phyloP scores from a whole-genome alignment of 163 green algal species.

The Trebouxia gelatinosa region DNA sequence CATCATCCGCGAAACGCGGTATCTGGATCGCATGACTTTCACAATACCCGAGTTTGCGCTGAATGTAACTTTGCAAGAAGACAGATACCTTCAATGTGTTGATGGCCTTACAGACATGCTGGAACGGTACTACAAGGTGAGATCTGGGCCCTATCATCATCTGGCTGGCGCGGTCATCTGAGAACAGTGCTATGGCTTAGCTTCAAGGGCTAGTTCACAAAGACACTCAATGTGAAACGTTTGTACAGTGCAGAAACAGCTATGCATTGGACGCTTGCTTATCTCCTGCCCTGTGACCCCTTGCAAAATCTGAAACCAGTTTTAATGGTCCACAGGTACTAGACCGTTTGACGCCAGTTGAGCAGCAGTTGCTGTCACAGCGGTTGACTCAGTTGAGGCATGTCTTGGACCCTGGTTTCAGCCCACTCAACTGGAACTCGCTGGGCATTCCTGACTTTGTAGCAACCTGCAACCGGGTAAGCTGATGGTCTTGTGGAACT shows the following conservation, averaged over 20 bases:
- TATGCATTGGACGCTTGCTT: background rate
- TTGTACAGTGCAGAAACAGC: background rate
- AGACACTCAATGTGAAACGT: background rate
- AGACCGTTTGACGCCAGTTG: conserved; percentile 55
- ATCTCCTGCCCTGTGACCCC: no score
- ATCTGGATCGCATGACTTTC: conserved; percentile 87
- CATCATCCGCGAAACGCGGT: conserved; percentile 82
- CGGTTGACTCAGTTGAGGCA: conserved; percentile 70
- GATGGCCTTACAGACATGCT: conserved; percentile 75
- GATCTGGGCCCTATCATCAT: background rate
- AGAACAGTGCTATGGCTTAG: background rate
- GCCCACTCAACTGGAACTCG: conserved; percentile 91
- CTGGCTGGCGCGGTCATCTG: no score
- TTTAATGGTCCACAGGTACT: conserved; percentile 59
- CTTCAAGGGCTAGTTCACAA: background rate
- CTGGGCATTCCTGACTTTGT: conserved; percentile 88
- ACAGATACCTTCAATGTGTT: conserved; percentile 72
- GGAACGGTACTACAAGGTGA: conserved; percentile 64
- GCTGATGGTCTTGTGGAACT: no score
- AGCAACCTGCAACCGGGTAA: conserved; percentile 62
- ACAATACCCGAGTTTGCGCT: conserved; percentile 72
- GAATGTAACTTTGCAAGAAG: conserved; percentile 81
- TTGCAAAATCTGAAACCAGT: background rate
- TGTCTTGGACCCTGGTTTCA: conserved; percentile 75
- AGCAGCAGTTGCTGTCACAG: conserved; percentile 66